These are phyloP conservation scores for Lasiosphaeria hispida DNA, from an alignment of 495 filamentous ascomycete genomes.

Conservation along the genomic window DNA sequence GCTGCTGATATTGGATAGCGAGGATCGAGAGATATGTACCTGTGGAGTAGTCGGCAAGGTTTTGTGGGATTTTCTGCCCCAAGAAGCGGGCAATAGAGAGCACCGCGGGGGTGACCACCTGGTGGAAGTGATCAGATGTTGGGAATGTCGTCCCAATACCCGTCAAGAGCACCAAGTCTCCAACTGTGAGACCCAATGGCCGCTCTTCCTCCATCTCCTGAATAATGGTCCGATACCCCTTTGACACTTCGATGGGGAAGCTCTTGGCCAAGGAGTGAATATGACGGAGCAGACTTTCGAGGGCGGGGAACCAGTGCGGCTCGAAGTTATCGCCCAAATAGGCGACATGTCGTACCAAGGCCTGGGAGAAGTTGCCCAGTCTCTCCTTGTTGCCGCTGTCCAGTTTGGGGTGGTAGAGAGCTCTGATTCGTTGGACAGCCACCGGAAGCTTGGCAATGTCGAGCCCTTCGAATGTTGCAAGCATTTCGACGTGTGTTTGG, in stretches of 20 bases:
- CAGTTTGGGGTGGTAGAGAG: constrained; percentile 86
- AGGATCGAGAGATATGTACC: constrained; percentile 79
- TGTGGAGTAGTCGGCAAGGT: constrained; percentile 60
- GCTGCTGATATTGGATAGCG: constrained; percentile 71
- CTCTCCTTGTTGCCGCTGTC: constrained; percentile 78
- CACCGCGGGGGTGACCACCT: constrained; percentile 84
- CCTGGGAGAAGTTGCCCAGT: constrained; percentile 67
- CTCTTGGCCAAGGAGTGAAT: constrained; percentile 72
- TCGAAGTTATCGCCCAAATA: constrained; percentile 55
- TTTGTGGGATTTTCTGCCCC: constrained; percentile 67
- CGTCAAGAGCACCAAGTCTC: constrained; percentile 78
- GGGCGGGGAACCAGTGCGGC: constrained; percentile 35
- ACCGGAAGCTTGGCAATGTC: constrained; percentile 64
- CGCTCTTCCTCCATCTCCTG: constrained; percentile 59
- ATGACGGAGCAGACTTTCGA: constrained; percentile 44
- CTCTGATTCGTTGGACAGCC: constrained; percentile 83
- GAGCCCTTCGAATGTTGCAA: constrained; percentile 60
- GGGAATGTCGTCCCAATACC: constrained; percentile 84
- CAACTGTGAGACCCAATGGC: constrained; percentile 59
- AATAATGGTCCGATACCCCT: constrained; percentile 71
- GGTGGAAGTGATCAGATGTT: constrained; percentile 94
- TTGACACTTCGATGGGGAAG: constrained; percentile 72
- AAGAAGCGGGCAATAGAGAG: constrained; percentile 78
- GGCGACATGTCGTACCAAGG: constrained; percentile 75
- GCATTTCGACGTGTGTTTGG: constrained; percentile 67